These are phyloP conservation scores for Crithidia mellificae DNA, from an alignment of 208 protist species.

Conservation along the genomic window DNA sequence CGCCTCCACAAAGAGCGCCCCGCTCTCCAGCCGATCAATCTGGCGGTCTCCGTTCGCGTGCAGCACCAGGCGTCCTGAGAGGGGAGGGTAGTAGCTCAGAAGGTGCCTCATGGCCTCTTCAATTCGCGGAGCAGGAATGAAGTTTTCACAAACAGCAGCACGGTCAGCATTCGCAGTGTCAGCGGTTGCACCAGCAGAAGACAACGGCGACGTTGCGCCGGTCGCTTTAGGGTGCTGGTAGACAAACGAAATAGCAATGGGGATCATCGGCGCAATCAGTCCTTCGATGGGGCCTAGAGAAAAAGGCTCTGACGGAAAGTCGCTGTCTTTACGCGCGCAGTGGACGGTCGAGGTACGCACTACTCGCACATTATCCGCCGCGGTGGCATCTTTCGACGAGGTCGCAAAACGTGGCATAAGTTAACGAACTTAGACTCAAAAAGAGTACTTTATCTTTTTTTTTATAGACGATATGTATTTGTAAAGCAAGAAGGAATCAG, in stretches of 20 bases:
- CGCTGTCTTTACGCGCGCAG: slow-evolving; percentile 7
- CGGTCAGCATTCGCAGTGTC: too few species aligned
- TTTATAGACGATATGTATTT: neutral
- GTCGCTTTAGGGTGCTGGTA: slow-evolving; percentile 5
- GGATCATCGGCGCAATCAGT: slow-evolving; percentile 18
- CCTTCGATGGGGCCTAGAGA: slow-evolving; percentile 26
- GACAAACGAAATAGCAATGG: slow-evolving; percentile 31
- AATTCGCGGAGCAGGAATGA: slow-evolving; percentile 11
- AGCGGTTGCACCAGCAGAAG: neutral
- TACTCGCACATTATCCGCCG: slow-evolving; percentile 10
- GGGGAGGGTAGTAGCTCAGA: slow-evolving; percentile 27
- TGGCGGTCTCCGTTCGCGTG: slow-evolving; percentile 20
- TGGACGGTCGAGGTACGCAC: slow-evolving; percentile 12
- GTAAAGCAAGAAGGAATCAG: too few species aligned
- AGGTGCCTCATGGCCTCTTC: slow-evolving; percentile 20
- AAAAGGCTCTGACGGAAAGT: slow-evolving; percentile 13
- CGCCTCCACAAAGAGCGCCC: slow-evolving; percentile 18
- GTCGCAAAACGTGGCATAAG: slow-evolving; percentile 1
- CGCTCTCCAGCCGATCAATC: slow-evolving; percentile 16
- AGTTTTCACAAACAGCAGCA: neutral
- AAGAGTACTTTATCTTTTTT: neutral
- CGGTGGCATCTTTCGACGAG: slow-evolving; percentile 11
- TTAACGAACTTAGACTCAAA: too few species aligned
- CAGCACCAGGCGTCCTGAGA: slow-evolving; percentile 20
- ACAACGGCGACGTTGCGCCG: neutral